Evolutionary conservation across 139 green algal genomes (phyloP).

Genomic region (Pedinophyceae sp.): DNA sequence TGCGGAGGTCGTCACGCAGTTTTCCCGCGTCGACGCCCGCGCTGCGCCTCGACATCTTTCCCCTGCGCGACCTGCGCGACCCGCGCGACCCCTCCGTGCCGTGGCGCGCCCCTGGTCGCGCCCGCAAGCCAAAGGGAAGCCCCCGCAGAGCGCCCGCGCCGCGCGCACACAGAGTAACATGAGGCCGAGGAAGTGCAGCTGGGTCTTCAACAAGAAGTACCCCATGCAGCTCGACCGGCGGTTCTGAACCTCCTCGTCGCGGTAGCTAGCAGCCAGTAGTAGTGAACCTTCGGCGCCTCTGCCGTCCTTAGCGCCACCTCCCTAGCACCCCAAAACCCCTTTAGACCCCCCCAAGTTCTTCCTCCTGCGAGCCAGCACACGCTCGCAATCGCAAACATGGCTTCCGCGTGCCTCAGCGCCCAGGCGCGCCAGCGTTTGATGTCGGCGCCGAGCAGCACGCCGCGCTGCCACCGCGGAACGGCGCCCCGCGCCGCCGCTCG

Average conservation of each 20-base stretch:
- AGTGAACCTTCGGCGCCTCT: background rate
- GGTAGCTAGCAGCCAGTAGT: background rate
- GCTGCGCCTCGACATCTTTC: too few species aligned
- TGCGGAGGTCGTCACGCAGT: too few species aligned
- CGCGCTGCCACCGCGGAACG: too few species aligned
- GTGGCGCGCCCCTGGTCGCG: too few species aligned
- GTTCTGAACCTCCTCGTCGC: background rate
- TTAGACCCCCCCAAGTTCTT: background rate
- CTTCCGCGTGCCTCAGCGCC: background rate
- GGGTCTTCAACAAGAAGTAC: constrained; percentile 69
- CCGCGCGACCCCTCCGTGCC: too few species aligned
- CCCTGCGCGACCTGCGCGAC: too few species aligned
- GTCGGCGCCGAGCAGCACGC: too few species aligned
- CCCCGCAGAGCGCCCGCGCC: too few species aligned
- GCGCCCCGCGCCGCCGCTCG: background rate
- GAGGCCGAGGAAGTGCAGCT: constrained; percentile 21
- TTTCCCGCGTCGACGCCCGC: too few species aligned
- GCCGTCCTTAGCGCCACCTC: background rate
- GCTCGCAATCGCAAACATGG: background rate
- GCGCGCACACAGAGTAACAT: too few species aligned
- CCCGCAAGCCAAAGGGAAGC: too few species aligned
- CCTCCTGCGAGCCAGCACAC: background rate
- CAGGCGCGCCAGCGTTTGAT: too few species aligned
- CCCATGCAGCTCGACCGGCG: constrained; percentile 12
- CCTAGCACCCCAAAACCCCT: background rate